Base-by-base conservation (phyloP, 129 eudicot genomes). In the Flaveria sonorensis region DNA sequence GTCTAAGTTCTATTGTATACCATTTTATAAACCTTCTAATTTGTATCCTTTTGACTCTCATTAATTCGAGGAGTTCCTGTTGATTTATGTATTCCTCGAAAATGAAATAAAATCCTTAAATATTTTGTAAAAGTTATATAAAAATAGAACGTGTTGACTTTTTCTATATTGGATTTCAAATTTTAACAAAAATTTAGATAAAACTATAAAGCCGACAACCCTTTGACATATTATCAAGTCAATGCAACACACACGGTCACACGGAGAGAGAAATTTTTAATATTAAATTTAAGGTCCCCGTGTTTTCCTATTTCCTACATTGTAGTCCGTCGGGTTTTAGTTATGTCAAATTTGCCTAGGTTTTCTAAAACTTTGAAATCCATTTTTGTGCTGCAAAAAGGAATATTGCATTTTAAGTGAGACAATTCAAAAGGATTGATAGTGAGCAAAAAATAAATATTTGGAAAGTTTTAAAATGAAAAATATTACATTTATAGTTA, bases 211-310 rank as follows among this genome's bases (percentile, higher is more conserved):
- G 12, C 76, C 52, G 21, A 45, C 62, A 45, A 76, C 79, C 75
- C 82, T 87, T 92, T 89, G 92, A 92, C 97, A 82, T 75, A 85
- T 68, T 15, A 21, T 32, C 3, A 85, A 83, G 94, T 88, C 97
- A 88, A 88, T 84, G 86, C 71, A 18, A 66, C 45, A 28, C 42
- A 61, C 42, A 61, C 67, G 1, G 24, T 43, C 23, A 45, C 16
- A 20, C 21, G 23, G 66, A 48, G 66, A 80, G 73, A 79, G 59
- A 81, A 70, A 20, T 28, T 10, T 45, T 48, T 19, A 19, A 28
- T 45, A 64, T 80, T 80, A 23, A 6, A 9, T 21, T 46, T 62
- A 10, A 51, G 40, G 66, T n/a, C 65, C 20, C 67, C 62, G 14
- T 28, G 4, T 45, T 66, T 43, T 56, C 1, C 7, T 46, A 20